Conservation (phyloP, 805 yeast genomes). For the Hanseniaspora pseudoguilliermondii region DNA sequence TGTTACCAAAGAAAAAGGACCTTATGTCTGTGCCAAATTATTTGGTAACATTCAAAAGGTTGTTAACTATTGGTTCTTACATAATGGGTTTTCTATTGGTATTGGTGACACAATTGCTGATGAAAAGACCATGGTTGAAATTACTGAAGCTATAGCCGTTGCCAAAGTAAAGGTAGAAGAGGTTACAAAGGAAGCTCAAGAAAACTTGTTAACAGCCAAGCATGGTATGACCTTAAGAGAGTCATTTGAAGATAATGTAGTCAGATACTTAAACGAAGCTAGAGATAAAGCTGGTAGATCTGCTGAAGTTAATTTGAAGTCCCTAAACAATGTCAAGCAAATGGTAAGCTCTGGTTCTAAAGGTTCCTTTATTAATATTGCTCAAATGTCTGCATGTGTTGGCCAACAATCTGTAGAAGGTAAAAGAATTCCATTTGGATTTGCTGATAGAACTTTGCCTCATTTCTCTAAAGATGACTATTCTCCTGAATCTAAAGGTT, state of each 20-base stretch:
- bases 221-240: constrained; percentile 99
- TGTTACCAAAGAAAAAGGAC: constrained; percentile 95
- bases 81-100: constrained; percentile 96
- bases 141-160: constrained; percentile 81
- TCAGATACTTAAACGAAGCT: constrained; percentile 89
- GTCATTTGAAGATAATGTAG: constrained; percentile 93
- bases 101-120: constrained; percentile 99
- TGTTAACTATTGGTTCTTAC: constrained; percentile 90
- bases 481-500: constrained; percentile 96
- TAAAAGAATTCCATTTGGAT: constrained; percentile 96
- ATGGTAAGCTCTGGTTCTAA: constrained; percentile 99
- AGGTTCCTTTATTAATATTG: constrained; percentile 96
- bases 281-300: constrained; percentile 99
- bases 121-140: constrained; percentile 84
- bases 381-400: constrained; percentile 99
- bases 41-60: constrained; percentile 90
- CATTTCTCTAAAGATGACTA: constrained; percentile 98
- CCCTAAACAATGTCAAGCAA: constrained; percentile 90
- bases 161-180: constrained; percentile 93
- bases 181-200: constrained; percentile 84
- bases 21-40: constrained; percentile 73
- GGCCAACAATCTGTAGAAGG: constrained; percentile 99
- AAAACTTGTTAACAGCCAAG: constrained; percentile 76
- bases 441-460: constrained; percentile 89
- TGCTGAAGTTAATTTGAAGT: constrained; percentile 91